Conservation (phyloP, 2,329 filamentous ascomycete species). For the Aspergillus floridensis region DNA sequence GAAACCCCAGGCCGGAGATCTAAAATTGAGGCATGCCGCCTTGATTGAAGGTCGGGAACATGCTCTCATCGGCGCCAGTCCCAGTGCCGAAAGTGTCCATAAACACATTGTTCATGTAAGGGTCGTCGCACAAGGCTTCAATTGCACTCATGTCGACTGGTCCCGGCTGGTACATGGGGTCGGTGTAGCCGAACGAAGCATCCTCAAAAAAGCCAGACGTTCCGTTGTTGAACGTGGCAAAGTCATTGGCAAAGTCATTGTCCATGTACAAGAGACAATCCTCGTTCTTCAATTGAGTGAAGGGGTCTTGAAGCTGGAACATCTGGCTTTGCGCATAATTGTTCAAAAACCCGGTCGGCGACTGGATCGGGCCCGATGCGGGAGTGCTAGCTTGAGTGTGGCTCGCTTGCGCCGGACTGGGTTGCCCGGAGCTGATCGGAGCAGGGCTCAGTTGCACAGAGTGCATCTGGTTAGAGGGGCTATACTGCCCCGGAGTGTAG, state of each 20-base stretch:
- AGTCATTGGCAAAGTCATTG: constrained; percentile 7
- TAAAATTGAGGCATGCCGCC: constrained; percentile 1
- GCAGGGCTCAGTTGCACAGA: constrained; percentile 1
- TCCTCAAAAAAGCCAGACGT: constrained; percentile 4
- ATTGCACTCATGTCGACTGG: not conserved
- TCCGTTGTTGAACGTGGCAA: constrained; percentile 1
- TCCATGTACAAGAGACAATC: constrained; percentile 5
- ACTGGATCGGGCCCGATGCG: not conserved
- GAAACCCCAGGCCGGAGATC: not conserved
- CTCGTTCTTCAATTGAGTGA: constrained; percentile 3
- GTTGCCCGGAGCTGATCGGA: not conserved
- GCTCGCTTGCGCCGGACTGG: constrained; percentile 2
- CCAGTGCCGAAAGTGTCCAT: not conserved
- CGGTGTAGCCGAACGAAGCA: constrained; percentile 2
- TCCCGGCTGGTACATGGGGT: constrained; percentile 1
- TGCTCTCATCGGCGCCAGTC: not conserved
- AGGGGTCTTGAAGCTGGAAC: constrained; percentile 1
- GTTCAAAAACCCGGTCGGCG: constrained; percentile 1
- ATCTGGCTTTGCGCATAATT: constrained; percentile 4
- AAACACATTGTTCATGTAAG: constrained; percentile 4
- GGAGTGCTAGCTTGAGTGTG: constrained; percentile 1
- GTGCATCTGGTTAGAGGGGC: not conserved
- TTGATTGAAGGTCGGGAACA: not conserved
- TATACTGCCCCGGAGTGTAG: not conserved
- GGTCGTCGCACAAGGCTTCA: constrained; percentile 1